Base-by-base conservation (phyloP, 192 early-diverging fungal species). In the Mortierella alpina region DNA sequence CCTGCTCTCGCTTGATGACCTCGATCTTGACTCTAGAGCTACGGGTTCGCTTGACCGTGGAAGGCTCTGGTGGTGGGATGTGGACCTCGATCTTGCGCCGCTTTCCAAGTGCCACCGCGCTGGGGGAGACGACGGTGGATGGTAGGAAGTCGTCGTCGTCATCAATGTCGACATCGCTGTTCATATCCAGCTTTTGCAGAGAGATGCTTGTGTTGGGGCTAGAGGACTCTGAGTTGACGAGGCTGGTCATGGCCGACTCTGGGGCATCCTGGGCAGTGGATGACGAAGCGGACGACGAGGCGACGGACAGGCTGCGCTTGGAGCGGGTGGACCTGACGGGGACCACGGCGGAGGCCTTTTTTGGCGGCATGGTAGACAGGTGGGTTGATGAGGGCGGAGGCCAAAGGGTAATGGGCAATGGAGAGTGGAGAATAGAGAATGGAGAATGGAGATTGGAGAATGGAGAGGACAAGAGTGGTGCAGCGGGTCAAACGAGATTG, bases 131-230 rank as follows among this genome's bases (percentile, higher is more conserved):
- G 2, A 64, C 74, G 12, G 45, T 76, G 2, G 74, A 76, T 9
- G 67, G 74, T 4, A 64, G 49, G 20, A 76, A 76, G 55, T 76
- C 74, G 20, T 76, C 74, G 3, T 63, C 72, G 18, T 58, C 65
- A 2, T 58, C 63, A 0, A 59, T 49, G n/a, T 65, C 62, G 54
- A 59, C 63, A 41, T 66, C 72, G 55, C 46, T 51, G 73, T 62
- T 47, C 18, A 67, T 22, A 40, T 67, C 59, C 5, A 79, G 41
- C 15, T 57, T 79, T 5, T 18, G 1, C 44, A 72, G 63, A 13
- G 77, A 72, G 49, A 72, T 51, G 47, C 65, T 72, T 1, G 70
- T 56, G 49, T 80, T 72, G 41, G 77, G 77, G 41, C 52, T 68
- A 9, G 77, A 72, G 46, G 64, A 5, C 15, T 23, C 59, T 7